Conservation (phyloP, 1,139 yeast species). For the Kodamaea sp. region DNA sequence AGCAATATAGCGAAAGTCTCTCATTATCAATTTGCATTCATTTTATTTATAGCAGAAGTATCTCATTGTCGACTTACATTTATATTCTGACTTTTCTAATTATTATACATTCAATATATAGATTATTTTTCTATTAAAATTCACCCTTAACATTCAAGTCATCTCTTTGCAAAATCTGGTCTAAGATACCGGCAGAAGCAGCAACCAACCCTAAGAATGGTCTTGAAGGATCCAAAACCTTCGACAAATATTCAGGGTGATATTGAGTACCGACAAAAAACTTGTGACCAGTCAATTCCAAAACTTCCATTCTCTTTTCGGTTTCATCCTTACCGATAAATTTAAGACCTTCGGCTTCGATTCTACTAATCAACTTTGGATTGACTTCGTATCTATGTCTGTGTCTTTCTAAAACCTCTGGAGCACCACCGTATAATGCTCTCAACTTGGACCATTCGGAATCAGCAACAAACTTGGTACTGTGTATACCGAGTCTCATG, state of each 20-base stretch:
- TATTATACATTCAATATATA: not conserved
- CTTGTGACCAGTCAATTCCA: constrained; percentile 79
- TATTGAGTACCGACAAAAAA: constrained; percentile 95
- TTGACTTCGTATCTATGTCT: constrained; percentile 98
- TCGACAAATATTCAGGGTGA: constrained; percentile 96
- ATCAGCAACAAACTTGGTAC: constrained; percentile 73
- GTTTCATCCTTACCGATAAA: constrained; percentile 94
- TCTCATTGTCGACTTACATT: too few species aligned
- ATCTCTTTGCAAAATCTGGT: constrained; percentile 49
- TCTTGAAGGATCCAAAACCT: constrained; percentile 93
- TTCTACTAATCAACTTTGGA: constrained; percentile 67
- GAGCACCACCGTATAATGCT: constrained; percentile 73
- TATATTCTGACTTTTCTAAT: too few species aligned
- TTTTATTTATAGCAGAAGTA: too few species aligned
- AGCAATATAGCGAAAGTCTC: too few species aligned
- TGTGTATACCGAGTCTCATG: constrained; percentile 95
- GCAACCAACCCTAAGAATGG: constrained; percentile 97
- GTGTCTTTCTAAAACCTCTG: constrained; percentile 84
- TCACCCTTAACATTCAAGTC: constrained; percentile 47
- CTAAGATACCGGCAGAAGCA: constrained; percentile 80
- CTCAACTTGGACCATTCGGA: constrained; percentile 72
- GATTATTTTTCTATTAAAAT: constrained; percentile 22
- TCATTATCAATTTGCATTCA: too few species aligned
- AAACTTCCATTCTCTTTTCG: constrained; percentile 88
- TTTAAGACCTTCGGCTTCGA: constrained; percentile 75